Evolutionary conservation across 371 early-diverging fungal genomes (phyloP), one percentile per base, ranked within the genome.

Genomic region (Saksenaea oblongispora): DNA sequence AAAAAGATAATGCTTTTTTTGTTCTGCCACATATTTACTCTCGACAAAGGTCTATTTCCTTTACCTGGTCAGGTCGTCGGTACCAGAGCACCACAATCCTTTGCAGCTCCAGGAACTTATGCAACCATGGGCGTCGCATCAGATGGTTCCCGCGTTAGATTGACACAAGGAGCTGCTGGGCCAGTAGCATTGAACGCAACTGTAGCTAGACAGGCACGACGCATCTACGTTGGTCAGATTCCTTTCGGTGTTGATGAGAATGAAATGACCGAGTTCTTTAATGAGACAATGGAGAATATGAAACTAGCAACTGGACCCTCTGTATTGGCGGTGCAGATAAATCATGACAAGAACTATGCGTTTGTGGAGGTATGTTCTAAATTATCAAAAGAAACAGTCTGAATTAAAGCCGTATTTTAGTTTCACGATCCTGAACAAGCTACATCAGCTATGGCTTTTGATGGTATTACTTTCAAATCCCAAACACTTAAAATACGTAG

Each of bases 211-310:
- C 96, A 97, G 75, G 86, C 91, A 34, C 82, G 91, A 57, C 85
- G 96, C 34, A 71, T 98, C 14, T 98, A 98, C 74, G 91, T 95
- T 11, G 98, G 98, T 37, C 94, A 96, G 65, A 91, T 98, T 54
- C 97, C 96, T 82, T 78, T 78, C 63, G 93, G 86, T 18, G 84
- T 93, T 56, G 85, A 81, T 34, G 95, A 97, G 73, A 87, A 88
- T 41, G 78, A 77, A 8, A 81, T 96, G 62, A 85, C 89, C 15
- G 85, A 87, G 27, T 97, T 96, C 73, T 95, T 98, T 74, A 96
- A 96, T 66, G 79, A 82, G 8, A 87, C 91, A 11, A 91, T 97
- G 93, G 76, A 84, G 37, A 84, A 91, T 68, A 77, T 89, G 64
- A 84, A 84, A 58, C 67, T 88, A 24, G 72, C 82, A 0, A 82